Conservation (phyloP, 805 yeast species). For the Cyberlindnera misumaiensis region DNA sequence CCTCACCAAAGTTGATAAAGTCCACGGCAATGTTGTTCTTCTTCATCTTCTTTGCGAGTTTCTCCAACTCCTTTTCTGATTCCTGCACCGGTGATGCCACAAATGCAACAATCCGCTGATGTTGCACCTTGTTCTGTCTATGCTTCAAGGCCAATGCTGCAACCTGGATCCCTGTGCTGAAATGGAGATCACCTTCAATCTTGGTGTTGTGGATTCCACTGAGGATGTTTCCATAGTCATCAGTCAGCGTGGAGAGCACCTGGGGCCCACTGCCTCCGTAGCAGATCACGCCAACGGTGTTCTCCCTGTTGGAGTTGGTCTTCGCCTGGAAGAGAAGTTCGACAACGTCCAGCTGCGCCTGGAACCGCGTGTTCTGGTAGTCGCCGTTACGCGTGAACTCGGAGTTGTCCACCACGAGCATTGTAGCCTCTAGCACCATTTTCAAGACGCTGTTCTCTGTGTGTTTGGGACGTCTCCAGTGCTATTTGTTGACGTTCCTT, state of each 20-base stretch:
- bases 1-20: slow-evolving; percentile 89
- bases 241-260: slow-evolving; percentile 83
- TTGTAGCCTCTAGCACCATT: slow-evolving; percentile 95
- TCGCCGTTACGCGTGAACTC: slow-evolving; percentile 97
- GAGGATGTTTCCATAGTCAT: slow-evolving; percentile 79
- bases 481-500: neutral
- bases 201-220: slow-evolving; percentile 77
- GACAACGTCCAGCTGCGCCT: slow-evolving; percentile 88
- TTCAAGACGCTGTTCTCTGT: too few species aligned
- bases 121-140: slow-evolving; percentile 90
- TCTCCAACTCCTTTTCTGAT: slow-evolving; percentile 63
- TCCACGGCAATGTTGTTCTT: slow-evolving; percentile 90
- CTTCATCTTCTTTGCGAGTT: slow-evolving; percentile 85
- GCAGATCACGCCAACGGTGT: slow-evolving; percentile 85
- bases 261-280: slow-evolving; percentile 82
- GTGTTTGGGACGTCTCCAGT: too few species aligned
- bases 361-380: slow-evolving; percentile 79
- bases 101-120: slow-evolving; percentile 83
- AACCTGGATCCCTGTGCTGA: slow-evolving; percentile 83
- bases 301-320: slow-evolving; percentile 86
- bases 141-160: slow-evolving; percentile 92
- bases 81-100: slow-evolving; percentile 82
- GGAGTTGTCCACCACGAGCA: slow-evolving; percentile 91
- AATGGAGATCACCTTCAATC: slow-evolving; percentile 60
- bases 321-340: slow-evolving; percentile 82